Base-by-base conservation (phyloP, 495 filamentous ascomycete genomes). In the Aspergillus cristatus region DNA sequence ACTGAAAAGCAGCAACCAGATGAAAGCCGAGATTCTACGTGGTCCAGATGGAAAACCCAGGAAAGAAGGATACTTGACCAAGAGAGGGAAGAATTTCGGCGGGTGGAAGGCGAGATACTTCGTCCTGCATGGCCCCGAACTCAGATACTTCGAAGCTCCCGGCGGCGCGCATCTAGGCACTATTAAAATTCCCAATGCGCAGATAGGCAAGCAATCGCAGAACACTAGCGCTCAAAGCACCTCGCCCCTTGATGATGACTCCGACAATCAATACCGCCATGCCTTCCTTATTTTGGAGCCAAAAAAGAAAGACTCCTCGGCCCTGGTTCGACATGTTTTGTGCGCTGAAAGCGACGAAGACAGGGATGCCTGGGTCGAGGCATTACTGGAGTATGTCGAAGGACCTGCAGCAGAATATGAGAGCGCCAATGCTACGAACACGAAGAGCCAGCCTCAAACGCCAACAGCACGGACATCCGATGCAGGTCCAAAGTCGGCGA, bases 101-200 rank as follows among this genome's bases (percentile, higher is more conserved):
- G 91, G 91, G n/a, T 98, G 91, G 91, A 98, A 98, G 56, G 86
- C 86, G 12, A 74, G 91, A 38, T 97, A 84, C 54, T 98, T 98
- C 48, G 72, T 94, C 31, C 74, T 98, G 1, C 86, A 97, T 50
- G 87, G 87, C 1, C 85, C 93, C 12, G 72, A 86, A 25, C 62
- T 98, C 45, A 86, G 81, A 50, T 97, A 98, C 55, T 96, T 86
- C 51, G 91, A 98, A 57, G 73, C 78, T 3, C 85, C 83, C 1
- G 86, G 88, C 29, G 91, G 91, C 10, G 71, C 86, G 17, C 84
- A 94, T 54, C 65, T 97, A 35, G 91, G 91, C 7, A 90, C 87
- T 14, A 95, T 98, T 60, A 95, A 88, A 60, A 75, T 98, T 14
- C 72, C 78, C 38, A 85, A 78, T 62, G 87, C 91, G 1, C 85